Evolutionary conservation across 768 basidiomycete species (phyloP), one percentile per base, ranked within the genome.

Genomic region (Lactifluus piperatus): DNA sequence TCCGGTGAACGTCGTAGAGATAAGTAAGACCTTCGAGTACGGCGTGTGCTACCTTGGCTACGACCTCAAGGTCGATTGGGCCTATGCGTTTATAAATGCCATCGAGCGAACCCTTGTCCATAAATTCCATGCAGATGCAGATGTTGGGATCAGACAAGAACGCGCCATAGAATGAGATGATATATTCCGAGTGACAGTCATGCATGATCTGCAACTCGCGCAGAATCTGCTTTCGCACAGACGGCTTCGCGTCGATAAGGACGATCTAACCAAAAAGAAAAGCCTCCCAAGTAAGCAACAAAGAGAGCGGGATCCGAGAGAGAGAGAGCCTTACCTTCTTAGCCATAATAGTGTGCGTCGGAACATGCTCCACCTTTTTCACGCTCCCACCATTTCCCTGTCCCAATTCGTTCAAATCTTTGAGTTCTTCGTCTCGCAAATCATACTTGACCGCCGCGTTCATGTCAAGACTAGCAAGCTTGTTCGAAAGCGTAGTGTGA

Each of bases 121-220:
- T 88, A 72, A 74, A 90, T 71, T 99, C 97, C 87, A 99, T 97
- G 74, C 94, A 98, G 53, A 97, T 95, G 72, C 97, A 97, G 69
- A 99, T 95, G 68, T 98, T 97, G 13, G 95, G 95, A 72, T 99
- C 97, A 3, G 89, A 85, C 32, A 98, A 78, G 75, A 93, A 99
- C 53, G 97, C 97, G 62, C 97, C 97, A 70, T 88, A 94, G 76
- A 97, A 99, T 0, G 91, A 94, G 67, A 99, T 89, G 70, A 99
- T 99, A 72, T 93, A 91, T 55, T 81, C 82, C 7, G 91, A 94
- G 64, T 87, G 79, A 74, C 95, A 98, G 73, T 97, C 90, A 71
- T 97, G 92, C 95, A 98, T 95, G 77, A 99, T 98, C 67, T 97
- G 95, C 65, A 99, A 77, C 70, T 99, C 97, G 52, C 97, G 86